These are phyloP conservation scores for Sequoiadendron giganteum DNA, from an alignment of 75 land plant genomes.

Conservation along the genomic window DNA sequence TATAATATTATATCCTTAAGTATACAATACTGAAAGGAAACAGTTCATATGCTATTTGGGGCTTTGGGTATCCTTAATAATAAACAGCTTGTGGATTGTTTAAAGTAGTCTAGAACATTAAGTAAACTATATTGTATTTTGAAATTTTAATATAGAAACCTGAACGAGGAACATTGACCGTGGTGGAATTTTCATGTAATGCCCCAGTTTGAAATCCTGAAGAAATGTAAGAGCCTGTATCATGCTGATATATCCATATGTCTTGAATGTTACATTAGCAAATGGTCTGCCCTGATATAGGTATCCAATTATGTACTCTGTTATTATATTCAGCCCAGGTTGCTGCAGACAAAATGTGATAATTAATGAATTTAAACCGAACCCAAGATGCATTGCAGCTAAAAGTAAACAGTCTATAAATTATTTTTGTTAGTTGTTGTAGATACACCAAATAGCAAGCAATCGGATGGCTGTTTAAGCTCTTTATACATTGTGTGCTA, in stretches of 20 bases:
- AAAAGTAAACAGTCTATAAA: too few species aligned
- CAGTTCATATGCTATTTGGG: not conserved
- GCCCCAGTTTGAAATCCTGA: conserved; percentile 63
- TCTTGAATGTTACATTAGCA: conserved; percentile 68
- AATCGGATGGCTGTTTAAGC: not conserved
- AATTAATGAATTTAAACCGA: not conserved
- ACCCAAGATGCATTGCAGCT: too few species aligned
- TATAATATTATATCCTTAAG: not conserved
- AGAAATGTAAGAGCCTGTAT: conserved; percentile 47
- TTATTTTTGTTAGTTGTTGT: too few species aligned
- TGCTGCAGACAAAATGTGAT: conserved; percentile 17
- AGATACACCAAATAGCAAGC: too few species aligned
- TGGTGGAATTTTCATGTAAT: conserved; percentile 76
- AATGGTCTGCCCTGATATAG: conserved; percentile 53
- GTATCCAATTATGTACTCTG: conserved; percentile 65
- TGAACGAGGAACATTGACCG: conserved; percentile 63
- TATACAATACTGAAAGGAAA: not conserved
- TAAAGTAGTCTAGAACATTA: too few species aligned
- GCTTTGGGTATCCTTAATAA: not conserved
- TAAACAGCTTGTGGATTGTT: not conserved
- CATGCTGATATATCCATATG: conserved; percentile 60
- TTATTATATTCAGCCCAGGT: conserved; percentile 56
- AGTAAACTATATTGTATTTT: too few species aligned
- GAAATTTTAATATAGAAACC: conserved; percentile 17
- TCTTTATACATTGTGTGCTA: not conserved